Evolutionary conservation across 2,329 filamentous ascomycete genomes (phyloP).

Genomic region (Fusarium buxicola): DNA sequence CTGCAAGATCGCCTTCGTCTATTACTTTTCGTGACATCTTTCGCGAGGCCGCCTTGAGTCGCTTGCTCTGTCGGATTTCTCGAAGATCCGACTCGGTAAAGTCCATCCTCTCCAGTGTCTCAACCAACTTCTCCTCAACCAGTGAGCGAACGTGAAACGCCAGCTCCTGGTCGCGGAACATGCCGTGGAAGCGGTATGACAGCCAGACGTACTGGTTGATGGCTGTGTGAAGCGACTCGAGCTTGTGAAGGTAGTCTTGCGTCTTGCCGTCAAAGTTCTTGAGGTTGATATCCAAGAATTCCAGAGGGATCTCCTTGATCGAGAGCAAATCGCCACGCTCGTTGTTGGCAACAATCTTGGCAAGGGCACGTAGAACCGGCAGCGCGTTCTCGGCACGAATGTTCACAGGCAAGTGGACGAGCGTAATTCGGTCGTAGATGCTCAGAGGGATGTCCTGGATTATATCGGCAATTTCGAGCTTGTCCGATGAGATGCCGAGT

Average conservation of each 20-base stretch:
- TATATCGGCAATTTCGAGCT: slow-evolving; percentile 75
- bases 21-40: slow-evolving; percentile 25
- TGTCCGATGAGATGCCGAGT: slow-evolving; percentile 68
- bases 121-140: slow-evolving; percentile 78
- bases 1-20: slow-evolving; percentile 26
- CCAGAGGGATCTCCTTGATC: slow-evolving; percentile 76
- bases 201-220: slow-evolving; percentile 93
- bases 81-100: slow-evolving; percentile 54
- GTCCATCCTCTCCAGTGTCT: slow-evolving; percentile 62
- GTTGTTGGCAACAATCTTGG: slow-evolving; percentile 75
- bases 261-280: slow-evolving; percentile 51
- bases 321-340: slow-evolving; percentile 76
- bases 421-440: slow-evolving; percentile 78
- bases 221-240: slow-evolving; percentile 84
- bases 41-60: slow-evolving; percentile 37
- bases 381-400: slow-evolving; percentile 62
- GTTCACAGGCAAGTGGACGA: slow-evolving; percentile 77
- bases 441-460: slow-evolving; percentile 79
- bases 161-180: slow-evolving; percentile 80
- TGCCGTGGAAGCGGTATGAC: slow-evolving; percentile 85
- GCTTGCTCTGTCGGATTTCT: slow-evolving; percentile 38
- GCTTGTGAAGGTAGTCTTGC: slow-evolving; percentile 69
- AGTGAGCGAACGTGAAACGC: slow-evolving; percentile 83
- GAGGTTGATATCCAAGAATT: slow-evolving; percentile 75
- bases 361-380: slow-evolving; percentile 71